A percentile compares a stretch with the other conserved stretches of the same genome.
phyloP scores from a whole-genome alignment of 169 alveolate genomes.

The Cryptosporidium parvum region DNA sequence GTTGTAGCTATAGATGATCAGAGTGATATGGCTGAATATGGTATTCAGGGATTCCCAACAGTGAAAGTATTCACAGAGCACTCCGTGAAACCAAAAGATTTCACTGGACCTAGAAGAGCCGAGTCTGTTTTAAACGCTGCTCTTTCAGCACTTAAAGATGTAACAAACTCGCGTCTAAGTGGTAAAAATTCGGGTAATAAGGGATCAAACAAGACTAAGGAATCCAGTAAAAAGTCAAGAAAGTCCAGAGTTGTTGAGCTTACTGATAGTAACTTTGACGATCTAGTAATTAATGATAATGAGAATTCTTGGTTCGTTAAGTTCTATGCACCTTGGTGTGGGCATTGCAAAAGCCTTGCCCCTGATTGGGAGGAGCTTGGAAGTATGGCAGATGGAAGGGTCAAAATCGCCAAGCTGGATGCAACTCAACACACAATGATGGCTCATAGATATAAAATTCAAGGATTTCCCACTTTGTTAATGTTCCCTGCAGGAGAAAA shows the following conservation, averaged over 20 bases:
- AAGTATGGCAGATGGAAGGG: slow-evolving; percentile 82
- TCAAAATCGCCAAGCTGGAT: slow-evolving; percentile 85
- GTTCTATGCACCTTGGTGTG: slow-evolving; percentile 98
- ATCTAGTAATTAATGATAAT: slow-evolving; percentile 80
- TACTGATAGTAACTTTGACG: slow-evolving; percentile 82
- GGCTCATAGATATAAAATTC: slow-evolving; percentile 85
- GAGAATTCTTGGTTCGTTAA: slow-evolving; percentile 85
- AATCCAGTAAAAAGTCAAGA: slow-evolving; percentile 67
- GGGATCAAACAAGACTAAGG: slow-evolving; percentile 76
- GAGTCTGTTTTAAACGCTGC: slow-evolving; percentile 78
- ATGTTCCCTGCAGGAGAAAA: slow-evolving; percentile 92
- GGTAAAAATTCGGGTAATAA: slow-evolving; percentile 70
- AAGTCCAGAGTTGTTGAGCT: slow-evolving; percentile 79
- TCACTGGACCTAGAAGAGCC: slow-evolving; percentile 78
- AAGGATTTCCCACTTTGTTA: slow-evolving; percentile 96
- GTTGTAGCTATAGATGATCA: slow-evolving; percentile 84
- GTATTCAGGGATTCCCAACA: slow-evolving; percentile 91
- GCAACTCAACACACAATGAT: slow-evolving; percentile 84
- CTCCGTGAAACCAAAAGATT: slow-evolving; percentile 54
- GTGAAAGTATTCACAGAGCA: slow-evolving; percentile 85
- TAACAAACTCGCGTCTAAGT: slow-evolving; percentile 77
- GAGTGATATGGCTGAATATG: slow-evolving; percentile 79
- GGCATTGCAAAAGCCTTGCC: slow-evolving; percentile 95
- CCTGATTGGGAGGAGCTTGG: slow-evolving; percentile 97
- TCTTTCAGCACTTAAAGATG: slow-evolving; percentile 81